These are phyloP conservation scores for Kwoniella pini DNA, from an alignment of 768 basidiomycete genomes.

Conservation along the genomic window DNA sequence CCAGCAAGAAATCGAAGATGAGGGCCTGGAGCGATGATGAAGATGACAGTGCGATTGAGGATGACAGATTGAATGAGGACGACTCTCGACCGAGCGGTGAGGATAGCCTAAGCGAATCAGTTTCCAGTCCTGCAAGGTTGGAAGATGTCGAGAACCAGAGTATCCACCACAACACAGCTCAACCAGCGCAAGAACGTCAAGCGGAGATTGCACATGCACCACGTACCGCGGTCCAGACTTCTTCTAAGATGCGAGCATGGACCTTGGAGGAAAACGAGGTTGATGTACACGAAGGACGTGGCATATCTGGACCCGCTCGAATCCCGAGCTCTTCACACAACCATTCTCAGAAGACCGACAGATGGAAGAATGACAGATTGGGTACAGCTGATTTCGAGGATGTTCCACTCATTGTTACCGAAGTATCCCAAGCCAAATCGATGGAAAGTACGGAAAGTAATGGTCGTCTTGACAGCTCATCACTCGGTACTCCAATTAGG, in stretches of 20 bases:
- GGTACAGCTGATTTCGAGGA: neutral
- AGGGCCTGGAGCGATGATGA: constrained; percentile 5
- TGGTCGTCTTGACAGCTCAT: neutral
- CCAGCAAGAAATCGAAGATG: neutral
- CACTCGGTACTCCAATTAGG: neutral
- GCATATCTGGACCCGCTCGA: neutral
- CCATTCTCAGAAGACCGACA: neutral
- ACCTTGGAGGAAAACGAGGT: neutral
- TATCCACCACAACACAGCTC: neutral
- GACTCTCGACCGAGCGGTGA: too few relatives aligned
- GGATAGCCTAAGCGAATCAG: neutral
- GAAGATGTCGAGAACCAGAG: neutral
- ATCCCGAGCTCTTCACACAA: neutral
- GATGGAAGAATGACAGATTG: constrained; percentile 5
- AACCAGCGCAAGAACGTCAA: too few relatives aligned
- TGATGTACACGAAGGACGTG: neutral
- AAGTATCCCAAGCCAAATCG: neutral
- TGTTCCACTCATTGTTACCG: neutral
- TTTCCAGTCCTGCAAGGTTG: neutral
- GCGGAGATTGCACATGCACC: too few relatives aligned
- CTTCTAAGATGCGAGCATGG: constrained; percentile 17
- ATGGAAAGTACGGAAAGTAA: neutral
- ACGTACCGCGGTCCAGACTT: too few relatives aligned
- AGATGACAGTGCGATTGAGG: neutral
- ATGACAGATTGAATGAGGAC: too few relatives aligned